A percentile compares a stretch with the other conserved stretches of the same genome.
phyloP scores from a whole-genome alignment of 768 basidiomycete genomes.

The Terana coerulea region DNA sequence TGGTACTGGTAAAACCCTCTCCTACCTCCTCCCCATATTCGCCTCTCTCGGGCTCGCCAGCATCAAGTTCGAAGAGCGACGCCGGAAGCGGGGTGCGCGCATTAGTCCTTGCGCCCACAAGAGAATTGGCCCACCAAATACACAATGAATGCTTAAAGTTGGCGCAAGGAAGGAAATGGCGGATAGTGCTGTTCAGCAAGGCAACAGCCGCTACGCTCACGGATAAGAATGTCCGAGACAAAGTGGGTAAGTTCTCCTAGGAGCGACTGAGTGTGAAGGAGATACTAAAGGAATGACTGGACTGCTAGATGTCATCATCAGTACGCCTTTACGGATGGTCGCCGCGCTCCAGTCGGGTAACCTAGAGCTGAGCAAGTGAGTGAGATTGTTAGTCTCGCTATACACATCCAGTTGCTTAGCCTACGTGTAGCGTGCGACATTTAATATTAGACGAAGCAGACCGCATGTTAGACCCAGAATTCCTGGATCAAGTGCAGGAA shows the following conservation, averaged over 20 bases:
- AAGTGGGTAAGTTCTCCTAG: slow-evolving; percentile 57
- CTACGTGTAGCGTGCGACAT: slow-evolving; percentile 65
- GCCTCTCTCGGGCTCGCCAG: slow-evolving; percentile 52
- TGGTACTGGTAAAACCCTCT: slow-evolving; percentile 94
- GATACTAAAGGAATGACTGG: background rate
- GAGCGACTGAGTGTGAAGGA: background rate
- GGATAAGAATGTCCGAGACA: slow-evolving; percentile 68
- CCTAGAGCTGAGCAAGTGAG: slow-evolving; percentile 72
- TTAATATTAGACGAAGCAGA: slow-evolving; percentile 90
- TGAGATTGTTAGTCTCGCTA: slow-evolving; percentile 14
- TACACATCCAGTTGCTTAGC: slow-evolving; percentile 9
- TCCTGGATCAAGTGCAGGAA: slow-evolving; percentile 85
- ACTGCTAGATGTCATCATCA: slow-evolving; percentile 77
- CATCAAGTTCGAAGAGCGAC: slow-evolving; percentile 41
- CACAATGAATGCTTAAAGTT: slow-evolving; percentile 85
- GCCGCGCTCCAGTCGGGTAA: slow-evolving; percentile 67
- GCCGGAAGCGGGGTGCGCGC: slow-evolving; percentile 65
- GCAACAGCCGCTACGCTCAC: slow-evolving; percentile 80
- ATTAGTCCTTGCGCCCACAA: slow-evolving; percentile 84
- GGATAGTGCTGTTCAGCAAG: slow-evolving; percentile 79
- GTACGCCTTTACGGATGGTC: slow-evolving; percentile 88
- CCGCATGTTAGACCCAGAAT: slow-evolving; percentile 85
- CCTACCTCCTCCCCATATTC: slow-evolving; percentile 86
- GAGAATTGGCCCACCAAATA: slow-evolving; percentile 95
- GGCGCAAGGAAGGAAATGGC: slow-evolving; percentile 80